Evolutionary conservation across 2,329 filamentous ascomycete species (phyloP).

Genomic region (Arthrobotrys pseudoclavata): DNA sequence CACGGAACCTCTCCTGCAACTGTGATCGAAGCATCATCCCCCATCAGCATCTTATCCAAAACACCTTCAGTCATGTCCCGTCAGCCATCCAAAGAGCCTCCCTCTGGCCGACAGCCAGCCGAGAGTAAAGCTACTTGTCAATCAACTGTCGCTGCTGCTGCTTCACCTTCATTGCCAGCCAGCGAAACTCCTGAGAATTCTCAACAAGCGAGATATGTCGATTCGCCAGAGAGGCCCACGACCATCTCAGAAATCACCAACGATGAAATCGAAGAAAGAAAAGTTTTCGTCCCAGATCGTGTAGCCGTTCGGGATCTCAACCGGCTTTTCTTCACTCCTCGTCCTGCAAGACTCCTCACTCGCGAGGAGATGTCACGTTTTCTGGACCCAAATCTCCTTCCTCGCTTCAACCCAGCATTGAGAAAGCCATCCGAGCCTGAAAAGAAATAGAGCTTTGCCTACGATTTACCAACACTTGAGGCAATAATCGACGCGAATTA

Average conservation of each 20-base stretch:
- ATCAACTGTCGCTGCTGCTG: background rate
- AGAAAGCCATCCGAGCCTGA: background rate
- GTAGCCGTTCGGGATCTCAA: background rate
- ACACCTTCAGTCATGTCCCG: slow-evolving; percentile 9
- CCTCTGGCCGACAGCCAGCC: background rate
- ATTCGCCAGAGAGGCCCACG: slow-evolving; percentile 9
- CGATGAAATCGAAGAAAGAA: slow-evolving; percentile 7
- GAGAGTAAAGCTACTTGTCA: background rate
- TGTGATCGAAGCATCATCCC: background rate
- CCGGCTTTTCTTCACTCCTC: slow-evolving; percentile 36
- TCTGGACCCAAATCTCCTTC: slow-evolving; percentile 37
- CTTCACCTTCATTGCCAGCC: background rate
- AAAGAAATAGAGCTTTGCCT: background rate
- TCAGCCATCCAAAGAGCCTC: background rate
- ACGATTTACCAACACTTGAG: background rate
- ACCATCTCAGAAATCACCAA: slow-evolving; percentile 8
- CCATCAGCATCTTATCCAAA: background rate
- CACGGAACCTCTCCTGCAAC: background rate
- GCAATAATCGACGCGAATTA: no score
- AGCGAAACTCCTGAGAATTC: background rate
- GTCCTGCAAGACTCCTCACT: slow-evolving; percentile 27
- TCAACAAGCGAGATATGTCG: background rate
- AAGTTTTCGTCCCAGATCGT: slow-evolving; percentile 8
- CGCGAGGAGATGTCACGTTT: slow-evolving; percentile 53
- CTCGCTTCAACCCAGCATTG: slow-evolving; percentile 52